Evolutionary conservation across 257 asterid genomes (phyloP).

Genomic region (Rhazya stricta): DNA sequence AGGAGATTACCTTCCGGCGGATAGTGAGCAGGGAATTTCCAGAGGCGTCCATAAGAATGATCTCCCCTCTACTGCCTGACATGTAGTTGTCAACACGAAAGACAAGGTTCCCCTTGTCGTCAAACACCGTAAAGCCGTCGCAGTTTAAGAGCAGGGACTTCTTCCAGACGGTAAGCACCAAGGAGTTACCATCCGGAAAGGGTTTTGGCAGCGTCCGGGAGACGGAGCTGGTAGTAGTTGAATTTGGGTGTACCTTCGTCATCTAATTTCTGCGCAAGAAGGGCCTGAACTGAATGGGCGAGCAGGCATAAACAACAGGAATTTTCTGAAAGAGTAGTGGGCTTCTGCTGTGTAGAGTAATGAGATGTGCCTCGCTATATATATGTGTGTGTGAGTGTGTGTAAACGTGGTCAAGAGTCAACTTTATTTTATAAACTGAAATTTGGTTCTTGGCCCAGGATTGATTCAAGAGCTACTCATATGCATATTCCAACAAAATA

Average conservation of each 20-base stretch:
- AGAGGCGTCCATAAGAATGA: conserved; percentile 60
- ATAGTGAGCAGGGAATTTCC: conserved; percentile 62
- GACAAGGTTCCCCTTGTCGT: conserved; percentile 48
- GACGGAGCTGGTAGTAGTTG: neutral
- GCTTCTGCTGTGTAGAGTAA: neutral
- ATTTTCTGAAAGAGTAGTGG: neutral
- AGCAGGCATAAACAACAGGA: neutral
- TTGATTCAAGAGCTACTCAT: neutral
- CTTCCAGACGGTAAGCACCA: conserved; percentile 71
- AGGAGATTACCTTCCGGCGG: conserved; percentile 54
- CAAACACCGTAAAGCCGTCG: conserved; percentile 76
- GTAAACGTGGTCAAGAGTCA: neutral
- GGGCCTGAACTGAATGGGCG: neutral
- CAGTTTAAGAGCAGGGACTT: conserved; percentile 64
- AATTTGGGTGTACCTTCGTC: conserved; percentile 57
- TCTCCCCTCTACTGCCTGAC: conserved; percentile 35
- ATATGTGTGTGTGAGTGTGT: neutral
- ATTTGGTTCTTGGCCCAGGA: neutral
- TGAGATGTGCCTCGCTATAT: neutral
- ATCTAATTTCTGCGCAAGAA: conserved; percentile 8
- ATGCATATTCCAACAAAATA: too few relatives aligned
- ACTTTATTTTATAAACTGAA: neutral
- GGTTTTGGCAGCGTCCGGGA: conserved; percentile 13
- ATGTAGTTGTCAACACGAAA: conserved; percentile 76
- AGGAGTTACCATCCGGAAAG: neutral